Conservation (phyloP, 2,329 filamentous ascomycete genomes). For the Colletotrichum eleusines region DNA sequence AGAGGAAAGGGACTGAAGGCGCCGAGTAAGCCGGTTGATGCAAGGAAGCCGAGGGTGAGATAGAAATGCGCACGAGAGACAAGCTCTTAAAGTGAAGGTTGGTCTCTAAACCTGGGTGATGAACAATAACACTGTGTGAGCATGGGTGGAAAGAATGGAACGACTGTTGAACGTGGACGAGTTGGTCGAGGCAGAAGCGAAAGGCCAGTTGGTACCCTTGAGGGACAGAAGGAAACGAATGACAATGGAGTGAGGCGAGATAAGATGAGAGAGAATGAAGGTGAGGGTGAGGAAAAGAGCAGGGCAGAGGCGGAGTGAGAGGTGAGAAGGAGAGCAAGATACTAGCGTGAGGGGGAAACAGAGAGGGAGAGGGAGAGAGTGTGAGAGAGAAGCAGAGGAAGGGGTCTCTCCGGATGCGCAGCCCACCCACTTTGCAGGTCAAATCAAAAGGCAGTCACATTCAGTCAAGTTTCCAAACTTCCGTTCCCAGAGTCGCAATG, state of each 20-base stretch:
- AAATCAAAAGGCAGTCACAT: conserved; percentile 1
- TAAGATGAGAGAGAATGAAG: neutral
- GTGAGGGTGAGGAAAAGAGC: conserved; percentile 6
- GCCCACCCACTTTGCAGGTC: conserved; percentile 23
- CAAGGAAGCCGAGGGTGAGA: neutral
- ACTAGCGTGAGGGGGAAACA: conserved; percentile 3
- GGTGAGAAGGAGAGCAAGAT: conserved; percentile 13
- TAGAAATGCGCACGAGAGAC: neutral
- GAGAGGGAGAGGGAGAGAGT: neutral
- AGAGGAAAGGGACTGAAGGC: neutral
- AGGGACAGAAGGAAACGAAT: conserved; percentile 22
- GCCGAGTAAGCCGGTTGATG: neutral
- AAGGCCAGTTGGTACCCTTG: neutral
- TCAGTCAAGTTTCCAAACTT: neutral
- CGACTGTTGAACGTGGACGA: neutral
- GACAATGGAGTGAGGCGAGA: neutral
- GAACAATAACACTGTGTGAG: neutral
- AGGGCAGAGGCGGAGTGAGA: neutral
- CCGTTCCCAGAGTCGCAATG: neutral
- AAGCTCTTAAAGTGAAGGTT: neutral
- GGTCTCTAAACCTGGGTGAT: neutral
- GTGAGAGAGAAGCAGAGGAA: conserved; percentile 20
- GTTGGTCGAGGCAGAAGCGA: conserved; percentile 10
- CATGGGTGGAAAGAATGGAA: conserved; percentile 1
- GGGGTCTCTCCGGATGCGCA: conserved; percentile 31